Base-by-base conservation (phyloP, 2,329 filamentous ascomycete genomes). In the Hymenoscyphus fructigenus region DNA sequence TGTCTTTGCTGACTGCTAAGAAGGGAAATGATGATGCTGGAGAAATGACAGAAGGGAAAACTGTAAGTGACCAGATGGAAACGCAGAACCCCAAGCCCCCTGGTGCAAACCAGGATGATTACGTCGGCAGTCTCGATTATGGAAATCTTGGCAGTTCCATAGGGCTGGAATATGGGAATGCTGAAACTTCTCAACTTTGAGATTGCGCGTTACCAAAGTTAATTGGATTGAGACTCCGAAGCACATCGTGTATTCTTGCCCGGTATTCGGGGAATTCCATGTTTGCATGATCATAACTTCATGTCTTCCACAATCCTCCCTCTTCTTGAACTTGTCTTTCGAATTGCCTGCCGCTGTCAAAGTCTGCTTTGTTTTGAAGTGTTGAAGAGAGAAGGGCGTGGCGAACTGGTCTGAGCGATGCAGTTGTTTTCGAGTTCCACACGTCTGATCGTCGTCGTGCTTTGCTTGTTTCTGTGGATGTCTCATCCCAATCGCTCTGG, bases 361-460 rank as follows among this genome's bases (percentile, higher is more conserved):
- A n/a, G 15, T 14, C 12, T 23, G 6, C 10, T 50, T 50, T 6
- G n/a, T 50, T 23, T 23, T 23, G 2, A 23, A 23, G 6, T 23
- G 7, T 20, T 47, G 44, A 50, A 23, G n/a, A 20, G 44, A 50
- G 10, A 50, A 50, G n/a, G 44, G n/a, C 7, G n/a, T 23, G n/a
- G n/a, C n/a, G 9, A 23, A 50, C 44, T 50, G 44, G 7, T 50
- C n/a, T 50, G 3, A 34, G 55, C 26, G 17, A 29, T 57, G 9
- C 17, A 26, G 7, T 12, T 26, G 23, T 17, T 50, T 28, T 17
- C 20, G 2, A 14, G 34, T 12, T 59, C 17, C 32, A 59, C 57
- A 36, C 5, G 57, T 59, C 17, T 59, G 32, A 59, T 59, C 57
- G 32, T 38, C 57, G 34, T 41, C 41, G 57, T 57, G 55, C 23